These are phyloP conservation scores for Trichosanthes cucumerina DNA, from an alignment of 306 rosid genomes.

Conservation along the genomic window DNA sequence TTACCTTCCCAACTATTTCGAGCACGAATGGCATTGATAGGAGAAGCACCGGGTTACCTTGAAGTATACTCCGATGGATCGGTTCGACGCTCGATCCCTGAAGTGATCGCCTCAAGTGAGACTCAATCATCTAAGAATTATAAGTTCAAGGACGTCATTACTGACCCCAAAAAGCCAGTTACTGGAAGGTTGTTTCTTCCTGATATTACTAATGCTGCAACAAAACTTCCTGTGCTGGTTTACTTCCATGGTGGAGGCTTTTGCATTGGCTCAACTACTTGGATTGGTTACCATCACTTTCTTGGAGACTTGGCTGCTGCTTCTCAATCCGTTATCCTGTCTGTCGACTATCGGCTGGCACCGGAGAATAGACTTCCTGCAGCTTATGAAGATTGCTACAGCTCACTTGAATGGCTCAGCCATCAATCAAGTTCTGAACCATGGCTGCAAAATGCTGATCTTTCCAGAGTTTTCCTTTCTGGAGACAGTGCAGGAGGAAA, in stretches of 20 bases:
- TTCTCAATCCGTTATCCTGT: conserved; percentile 40
- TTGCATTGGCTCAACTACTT: conserved; percentile 77
- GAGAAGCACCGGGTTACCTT: conserved; percentile 39
- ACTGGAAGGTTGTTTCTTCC: conserved; percentile 68
- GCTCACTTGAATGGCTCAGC: conserved; percentile 54
- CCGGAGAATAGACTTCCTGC: conserved; percentile 65
- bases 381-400: conserved; percentile 62
- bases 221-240: conserved; percentile 46
- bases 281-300: conserved; percentile 70
- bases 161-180: conserved; percentile 42
- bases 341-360: conserved; percentile 73
- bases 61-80: conserved; percentile 57
- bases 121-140: conserved; percentile 18
- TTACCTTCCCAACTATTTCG: not conserved
- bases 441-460: conserved; percentile 40
- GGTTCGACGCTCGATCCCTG: conserved; percentile 55
- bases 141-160: conserved; percentile 51
- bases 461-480: conserved; percentile 53
- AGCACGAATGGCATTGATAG: conserved; percentile 41
- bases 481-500: conserved; percentile 96
- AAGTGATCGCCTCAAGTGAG: conserved; percentile 25
- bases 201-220: not conserved
- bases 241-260: conserved; percentile 93
- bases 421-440: conserved; percentile 36
- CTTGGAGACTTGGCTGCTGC: conserved; percentile 44